Base-by-base conservation (phyloP, 2,329 filamentous ascomycete genomes). In the Monilinia fructigena region DNA sequence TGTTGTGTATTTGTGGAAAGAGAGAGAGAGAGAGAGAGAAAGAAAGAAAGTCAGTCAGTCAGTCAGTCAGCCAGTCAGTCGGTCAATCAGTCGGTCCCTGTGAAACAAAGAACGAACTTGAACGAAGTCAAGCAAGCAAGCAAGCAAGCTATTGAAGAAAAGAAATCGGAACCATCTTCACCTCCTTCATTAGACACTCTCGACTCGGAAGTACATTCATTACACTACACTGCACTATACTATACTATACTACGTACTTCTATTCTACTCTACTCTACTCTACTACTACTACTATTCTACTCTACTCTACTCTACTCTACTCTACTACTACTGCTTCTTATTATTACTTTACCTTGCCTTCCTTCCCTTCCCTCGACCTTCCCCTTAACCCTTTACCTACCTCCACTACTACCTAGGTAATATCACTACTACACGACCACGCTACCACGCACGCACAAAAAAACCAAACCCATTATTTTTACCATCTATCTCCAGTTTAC, bases 91-190 rank as follows among this genome's bases (percentile, higher is more conserved):
- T 35, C 4, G 11, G 18, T 47, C 52, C 55, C 48, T 45, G 47
- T 63, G 40, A 45, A 45, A 55, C 7, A 5, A 20, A 7, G 18
- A 18, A 47, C 14, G 18, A 47, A 14, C 40, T 42, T 42, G 31
- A 35, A 42, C 40, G 40, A 42, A 42, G 40, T 16, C 12, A 14
- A 16, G 12, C 16, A 45, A 5, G 40, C 12, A 14, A 16, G 12
- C 16, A 45, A 5, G 40, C 12, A 45, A 18, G 31, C 31, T 16
- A 3, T 23, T 18, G 26, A 56, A 64, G 62, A 64, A 64, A 64
- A 64, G 52, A 56, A 63, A 42, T 42, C 60, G 60, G 60, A 55
- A 60, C 6, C 18, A 23, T 12, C 20, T 63, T 11, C 11, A 23
- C 23, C 18, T 55, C 31, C n/a, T 47, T 20, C 10, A 42, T 45